Percentiles rank a stretch among this genome's conserved stretches.
Evolutionary conservation across 768 basidiomycete genomes (phyloP).

Genomic region (Kwoniella mangroviensis): DNA sequence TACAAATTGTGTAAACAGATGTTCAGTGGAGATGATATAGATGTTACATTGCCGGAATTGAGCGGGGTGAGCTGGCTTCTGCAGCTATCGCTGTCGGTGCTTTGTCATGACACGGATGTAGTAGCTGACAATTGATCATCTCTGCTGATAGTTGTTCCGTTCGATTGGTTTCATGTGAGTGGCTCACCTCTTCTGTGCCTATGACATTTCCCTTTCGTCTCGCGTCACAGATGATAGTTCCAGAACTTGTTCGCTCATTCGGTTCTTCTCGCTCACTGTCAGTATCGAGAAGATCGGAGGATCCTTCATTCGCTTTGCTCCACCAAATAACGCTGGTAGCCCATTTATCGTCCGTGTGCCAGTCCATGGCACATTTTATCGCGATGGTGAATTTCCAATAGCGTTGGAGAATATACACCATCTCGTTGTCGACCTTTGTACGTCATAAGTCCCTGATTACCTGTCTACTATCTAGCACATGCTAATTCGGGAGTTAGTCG

Average conservation of each 20-base stretch:
- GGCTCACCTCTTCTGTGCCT: too few relatives aligned
- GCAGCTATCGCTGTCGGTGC: neutral
- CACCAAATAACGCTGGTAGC: constrained; percentile 13
- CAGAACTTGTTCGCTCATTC: too few relatives aligned
- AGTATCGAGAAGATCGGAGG: constrained; percentile 18
- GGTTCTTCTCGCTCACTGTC: neutral
- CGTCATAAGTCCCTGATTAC: too few relatives aligned
- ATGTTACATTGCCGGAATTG: neutral
- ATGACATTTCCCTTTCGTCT: too few relatives aligned
- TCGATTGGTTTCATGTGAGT: constrained; percentile 25
- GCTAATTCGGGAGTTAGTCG: neutral
- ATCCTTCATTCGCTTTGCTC: constrained; percentile 14
- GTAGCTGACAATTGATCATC: neutral
- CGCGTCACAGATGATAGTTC: too few relatives aligned
- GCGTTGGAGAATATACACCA: neutral
- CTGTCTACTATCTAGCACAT: too few relatives aligned
- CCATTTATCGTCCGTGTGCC: constrained; percentile 21
- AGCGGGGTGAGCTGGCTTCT: neutral
- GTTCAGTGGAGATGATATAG: neutral
- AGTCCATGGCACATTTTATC: neutral
- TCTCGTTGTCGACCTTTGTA: neutral
- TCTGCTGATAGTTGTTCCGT: constrained; percentile 3
- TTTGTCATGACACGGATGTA: neutral
- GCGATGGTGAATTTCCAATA: neutral
- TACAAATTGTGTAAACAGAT: neutral